phyloP scores from a whole-genome alignment of 225 moss, liverwort and hornwort genomes.

The Marchantia polymorpha region DNA sequence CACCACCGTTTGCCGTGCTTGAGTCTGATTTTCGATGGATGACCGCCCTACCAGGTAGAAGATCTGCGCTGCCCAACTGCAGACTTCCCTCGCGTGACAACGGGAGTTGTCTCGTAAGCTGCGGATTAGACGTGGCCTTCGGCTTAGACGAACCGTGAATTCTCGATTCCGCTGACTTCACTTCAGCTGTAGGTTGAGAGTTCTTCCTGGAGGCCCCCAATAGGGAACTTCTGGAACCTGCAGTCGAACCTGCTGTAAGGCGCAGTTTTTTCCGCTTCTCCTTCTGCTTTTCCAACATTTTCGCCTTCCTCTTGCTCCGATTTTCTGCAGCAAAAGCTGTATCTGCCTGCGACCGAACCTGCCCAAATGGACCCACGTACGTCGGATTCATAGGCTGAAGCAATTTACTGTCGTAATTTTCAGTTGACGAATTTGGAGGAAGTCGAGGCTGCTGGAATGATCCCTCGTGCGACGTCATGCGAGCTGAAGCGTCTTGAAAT shows the following conservation, averaged over 20 bases:
- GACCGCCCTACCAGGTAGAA: constrained; percentile 10
- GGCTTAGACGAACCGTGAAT: constrained; percentile 22
- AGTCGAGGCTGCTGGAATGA: constrained; percentile 28
- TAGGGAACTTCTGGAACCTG: constrained; percentile 11
- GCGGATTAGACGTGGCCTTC: constrained; percentile 3
- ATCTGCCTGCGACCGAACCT: constrained; percentile 14
- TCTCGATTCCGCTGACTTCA: constrained; percentile 21
- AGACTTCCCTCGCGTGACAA: constrained; percentile 2
- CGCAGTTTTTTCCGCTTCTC: constrained; percentile 36
- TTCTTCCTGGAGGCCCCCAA: constrained; percentile 14
- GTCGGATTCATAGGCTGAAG: constrained; percentile 7
- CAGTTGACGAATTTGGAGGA: constrained; percentile 29
- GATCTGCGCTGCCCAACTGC: constrained; percentile 14
- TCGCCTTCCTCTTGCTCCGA: constrained; percentile 48
- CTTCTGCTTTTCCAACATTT: constrained; percentile 43
- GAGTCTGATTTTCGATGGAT: constrained; percentile 22
- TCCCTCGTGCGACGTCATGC: constrained; percentile 1
- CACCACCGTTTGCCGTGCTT: constrained; percentile 10
- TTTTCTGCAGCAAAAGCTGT: constrained; percentile 46
- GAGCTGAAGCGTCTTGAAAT: constrained; percentile 14
- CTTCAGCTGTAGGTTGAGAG: constrained; percentile 11
- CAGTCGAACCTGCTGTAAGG: constrained; percentile 8
- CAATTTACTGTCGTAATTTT: constrained; percentile 28
- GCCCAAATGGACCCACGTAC: constrained; percentile 26
- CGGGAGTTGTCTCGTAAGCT: constrained; percentile 3